These are phyloP conservation scores for Leucocoprinus leucothites DNA, from an alignment of 768 basidiomycete genomes.

Conservation along the genomic window DNA sequence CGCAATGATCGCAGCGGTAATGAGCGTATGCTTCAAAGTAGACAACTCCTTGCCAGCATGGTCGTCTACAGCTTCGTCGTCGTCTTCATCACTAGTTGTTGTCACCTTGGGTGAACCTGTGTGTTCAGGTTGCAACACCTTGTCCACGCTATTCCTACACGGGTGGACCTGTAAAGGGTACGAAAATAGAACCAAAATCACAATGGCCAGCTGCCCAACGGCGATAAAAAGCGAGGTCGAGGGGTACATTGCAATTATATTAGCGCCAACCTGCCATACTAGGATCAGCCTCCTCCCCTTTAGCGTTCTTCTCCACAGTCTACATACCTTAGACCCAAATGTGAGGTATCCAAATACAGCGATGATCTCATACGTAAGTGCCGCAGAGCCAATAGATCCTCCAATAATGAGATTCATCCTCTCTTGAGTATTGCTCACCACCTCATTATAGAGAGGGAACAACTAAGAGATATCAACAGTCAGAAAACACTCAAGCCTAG, in stretches of 20 bases:
- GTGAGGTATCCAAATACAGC: slow-evolving; percentile 89
- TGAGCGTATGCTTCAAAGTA: slow-evolving; percentile 57
- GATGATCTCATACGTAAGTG: slow-evolving; percentile 84
- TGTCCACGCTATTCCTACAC: slow-evolving; percentile 88
- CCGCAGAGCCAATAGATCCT: slow-evolving; percentile 81
- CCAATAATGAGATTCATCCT: slow-evolving; percentile 89
- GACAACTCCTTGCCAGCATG: slow-evolving; percentile 64
- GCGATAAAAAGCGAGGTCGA: slow-evolving; percentile 90
- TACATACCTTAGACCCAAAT: slow-evolving; percentile 77
- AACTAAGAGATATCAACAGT: slow-evolving; percentile 44
- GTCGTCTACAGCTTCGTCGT: slow-evolving; percentile 48
- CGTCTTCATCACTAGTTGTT: slow-evolving; percentile 36
- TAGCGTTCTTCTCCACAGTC: neutral
- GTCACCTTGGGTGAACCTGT: slow-evolving; percentile 25
- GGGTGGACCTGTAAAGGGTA: slow-evolving; percentile 96
- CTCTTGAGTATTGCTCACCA: slow-evolving; percentile 72
- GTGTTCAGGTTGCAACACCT: slow-evolving; percentile 63
- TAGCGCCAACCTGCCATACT: slow-evolving; percentile 67
- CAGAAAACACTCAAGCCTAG: neutral
- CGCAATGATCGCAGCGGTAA: slow-evolving; percentile 66
- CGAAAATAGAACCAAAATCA: slow-evolving; percentile 84
- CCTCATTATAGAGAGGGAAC: slow-evolving; percentile 93
- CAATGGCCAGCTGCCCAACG: slow-evolving; percentile 89
- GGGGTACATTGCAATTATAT: slow-evolving; percentile 95
- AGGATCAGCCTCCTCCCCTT: neutral